Base-by-base conservation (phyloP, 176 grass and related monocot species). In the Thalia dealbata region DNA sequence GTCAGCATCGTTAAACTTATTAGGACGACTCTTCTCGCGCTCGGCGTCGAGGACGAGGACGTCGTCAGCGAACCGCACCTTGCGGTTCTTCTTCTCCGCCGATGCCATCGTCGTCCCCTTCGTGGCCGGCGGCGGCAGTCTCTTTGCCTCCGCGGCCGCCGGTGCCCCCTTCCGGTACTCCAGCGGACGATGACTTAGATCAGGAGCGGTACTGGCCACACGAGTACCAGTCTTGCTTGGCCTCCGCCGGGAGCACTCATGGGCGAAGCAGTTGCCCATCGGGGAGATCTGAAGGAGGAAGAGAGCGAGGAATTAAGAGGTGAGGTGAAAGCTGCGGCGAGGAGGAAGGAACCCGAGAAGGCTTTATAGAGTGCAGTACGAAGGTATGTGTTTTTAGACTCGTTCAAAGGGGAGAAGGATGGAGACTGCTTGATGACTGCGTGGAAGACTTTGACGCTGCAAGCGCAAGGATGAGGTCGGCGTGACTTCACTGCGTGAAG, bases 61-160 rank as follows among this genome's bases (percentile, higher is more conserved):
- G 27, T 16, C 76, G 19, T 46, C 35, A n/a, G 3, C 82, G 30
- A 71, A 71, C 27, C 62, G 38, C 32, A 28, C 50, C 56, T 32
- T n/a, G 58, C 7, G 58, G 7, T 61, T 7, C 23, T 6, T n/a
- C 58, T 27, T 61, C 9, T 27, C 58, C 58, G 21, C 12, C 11
- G 10, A 0, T 26, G 24, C 35, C 30, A 22, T 12, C 58, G 22
- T 52, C 51, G 13, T 3, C 13, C 15, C 51, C 13, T 13, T 18
- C 51, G 51, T 18, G 13, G 13, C 51, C 51, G 51, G 15, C 51
- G 13, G 15, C 51, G 13, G 51, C 10, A 16, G 51, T 18, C 15
- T 10, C 18, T 52, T 52, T 52, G 13, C 15, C 18, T 14, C 51
- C 51, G 13, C 10, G 51, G 51, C 18, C 51, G 51, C 13, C 51